A percentile compares a stretch with the other conserved stretches of the same genome.
Evolutionary conservation across 768 basidiomycete genomes (phyloP).

Genomic region (Tulasnella sp.): DNA sequence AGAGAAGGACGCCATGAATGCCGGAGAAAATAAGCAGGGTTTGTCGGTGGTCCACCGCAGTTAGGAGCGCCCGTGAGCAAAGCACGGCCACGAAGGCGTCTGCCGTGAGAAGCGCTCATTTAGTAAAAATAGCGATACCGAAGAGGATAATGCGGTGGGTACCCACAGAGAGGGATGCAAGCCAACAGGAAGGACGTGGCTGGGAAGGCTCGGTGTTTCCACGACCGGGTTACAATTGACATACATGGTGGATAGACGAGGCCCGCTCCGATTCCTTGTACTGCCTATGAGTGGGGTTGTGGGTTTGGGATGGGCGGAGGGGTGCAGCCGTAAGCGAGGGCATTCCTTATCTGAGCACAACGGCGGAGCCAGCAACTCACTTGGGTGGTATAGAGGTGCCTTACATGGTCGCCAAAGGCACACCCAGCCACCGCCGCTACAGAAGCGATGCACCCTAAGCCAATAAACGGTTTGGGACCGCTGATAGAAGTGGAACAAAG

Average conservation of each 20-base stretch:
- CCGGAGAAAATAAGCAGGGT: conserved; percentile 34
- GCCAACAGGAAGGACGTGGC: neutral
- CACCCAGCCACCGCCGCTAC: conserved; percentile 12
- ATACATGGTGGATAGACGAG: conserved; percentile 13
- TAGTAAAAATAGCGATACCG: neutral
- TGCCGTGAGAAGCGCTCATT: neutral
- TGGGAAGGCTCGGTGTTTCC: neutral
- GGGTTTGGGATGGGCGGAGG: neutral
- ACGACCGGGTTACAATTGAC: conserved; percentile 1
- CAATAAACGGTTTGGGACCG: conserved; percentile 27
- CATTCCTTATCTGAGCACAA: neutral
- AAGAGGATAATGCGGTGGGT: neutral
- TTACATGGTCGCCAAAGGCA: conserved; percentile 20
- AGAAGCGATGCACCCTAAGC: conserved; percentile 17
- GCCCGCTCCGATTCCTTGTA: conserved; percentile 19
- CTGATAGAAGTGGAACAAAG: neutral
- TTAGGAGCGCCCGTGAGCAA: conserved; percentile 36
- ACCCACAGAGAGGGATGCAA: conserved; percentile 4
- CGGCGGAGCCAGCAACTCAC: neutral
- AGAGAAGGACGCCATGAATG: conserved; percentile 35
- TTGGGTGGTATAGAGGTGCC: conserved; percentile 28
- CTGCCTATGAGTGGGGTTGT: neutral
- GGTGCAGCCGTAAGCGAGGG: neutral
- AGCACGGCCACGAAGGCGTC: conserved; percentile 20
- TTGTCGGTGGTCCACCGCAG: conserved; percentile 33